Base-by-base conservation (phyloP, 495 filamentous ascomycete genomes). In the Bombardia bombarda region DNA sequence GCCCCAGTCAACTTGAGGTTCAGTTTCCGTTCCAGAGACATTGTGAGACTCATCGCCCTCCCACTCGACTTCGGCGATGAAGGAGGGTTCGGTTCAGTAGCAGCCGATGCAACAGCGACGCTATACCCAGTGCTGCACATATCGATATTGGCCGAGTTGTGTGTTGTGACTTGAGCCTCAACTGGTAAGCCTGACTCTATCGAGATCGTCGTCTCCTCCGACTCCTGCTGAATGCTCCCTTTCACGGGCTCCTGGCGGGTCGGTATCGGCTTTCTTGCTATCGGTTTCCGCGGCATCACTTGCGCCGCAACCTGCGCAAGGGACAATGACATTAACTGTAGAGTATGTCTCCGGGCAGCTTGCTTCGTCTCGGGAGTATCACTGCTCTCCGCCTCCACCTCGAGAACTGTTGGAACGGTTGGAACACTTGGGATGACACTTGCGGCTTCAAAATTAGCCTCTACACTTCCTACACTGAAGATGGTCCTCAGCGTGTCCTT, bases 401-500 rank as follows among this genome's bases (percentile, higher is more conserved):
- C n/a, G n/a, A n/a, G n/a, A n/a, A n/a, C n/a, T n/a, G n/a, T n/a
- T 10, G 43, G 33, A 14, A 34, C 52, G 20, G 34, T 40, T 7
- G 47, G 23, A 3, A 38, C 45, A 13, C 32, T 13, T 8, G 53
- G 28, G n/a, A 47, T 23, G 4, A 46, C 18, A 13, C 56, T 51
- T 7, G 55, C 45, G 16, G 57, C 49, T 17, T 66, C 59, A 22
- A 56, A 49, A 26, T 38, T 52, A 0, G 50, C 38, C 39, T 65
- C 64, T 20, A 57, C 32, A 34, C 61, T 65, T 26, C 57, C 61
- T 23, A 65, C 61, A 46, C 60, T 65, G 31, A 70, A 60, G 24
- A 69, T 70, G 23, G 62, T 68, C 38, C 56, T 65, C 4, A 67
- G 45, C 7, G 65, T 65, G 26, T 70, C 66, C 43, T 60, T 49